These are phyloP conservation scores for Phytophthora boehmeriae DNA, from an alignment of 352 stramenopile genomes.

Conservation along the genomic window DNA sequence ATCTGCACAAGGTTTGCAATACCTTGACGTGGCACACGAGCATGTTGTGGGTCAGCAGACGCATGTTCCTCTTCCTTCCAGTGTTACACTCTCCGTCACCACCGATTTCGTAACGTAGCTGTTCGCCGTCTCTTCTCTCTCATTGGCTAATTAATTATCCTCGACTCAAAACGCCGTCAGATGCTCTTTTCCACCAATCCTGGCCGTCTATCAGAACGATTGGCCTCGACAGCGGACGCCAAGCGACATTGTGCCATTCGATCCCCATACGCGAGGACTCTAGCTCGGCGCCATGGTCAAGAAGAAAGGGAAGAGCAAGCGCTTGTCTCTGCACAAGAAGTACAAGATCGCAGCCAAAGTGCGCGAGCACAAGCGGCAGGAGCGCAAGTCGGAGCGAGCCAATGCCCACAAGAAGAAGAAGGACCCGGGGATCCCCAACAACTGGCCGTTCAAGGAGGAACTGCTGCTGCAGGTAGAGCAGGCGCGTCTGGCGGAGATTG, in stretches of 20 bases:
- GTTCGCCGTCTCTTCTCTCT: not conserved
- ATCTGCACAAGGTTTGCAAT: not conserved
- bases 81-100: not conserved
- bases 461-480: constrained; percentile 87
- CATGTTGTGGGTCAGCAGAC: constrained; percentile 89
- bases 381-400: constrained; percentile 92
- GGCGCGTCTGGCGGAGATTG: constrained; percentile 74
- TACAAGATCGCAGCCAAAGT: constrained; percentile 96
- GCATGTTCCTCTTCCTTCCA: constrained; percentile 44
- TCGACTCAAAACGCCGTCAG: constrained; percentile 4
- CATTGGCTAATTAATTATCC: constrained; percentile 8
- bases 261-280: not conserved
- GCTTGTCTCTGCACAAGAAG: constrained; percentile 98
- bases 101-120: not conserved
- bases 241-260: constrained; percentile 7
- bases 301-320: constrained; percentile 99
- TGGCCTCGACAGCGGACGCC: constrained; percentile 32
- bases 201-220: constrained; percentile 29
- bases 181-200: constrained; percentile 36
- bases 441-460: constrained; percentile 98
- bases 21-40: constrained; percentile 88
- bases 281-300: constrained; percentile 92
- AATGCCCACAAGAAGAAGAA: constrained; percentile 94
- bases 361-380: constrained; percentile 94
- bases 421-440: constrained; percentile 98